Evolutionary conservation across 495 filamentous ascomycete species (phyloP), one percentile per base, ranked within the genome.

Genomic region (Astrothelium subdiscretum): DNA sequence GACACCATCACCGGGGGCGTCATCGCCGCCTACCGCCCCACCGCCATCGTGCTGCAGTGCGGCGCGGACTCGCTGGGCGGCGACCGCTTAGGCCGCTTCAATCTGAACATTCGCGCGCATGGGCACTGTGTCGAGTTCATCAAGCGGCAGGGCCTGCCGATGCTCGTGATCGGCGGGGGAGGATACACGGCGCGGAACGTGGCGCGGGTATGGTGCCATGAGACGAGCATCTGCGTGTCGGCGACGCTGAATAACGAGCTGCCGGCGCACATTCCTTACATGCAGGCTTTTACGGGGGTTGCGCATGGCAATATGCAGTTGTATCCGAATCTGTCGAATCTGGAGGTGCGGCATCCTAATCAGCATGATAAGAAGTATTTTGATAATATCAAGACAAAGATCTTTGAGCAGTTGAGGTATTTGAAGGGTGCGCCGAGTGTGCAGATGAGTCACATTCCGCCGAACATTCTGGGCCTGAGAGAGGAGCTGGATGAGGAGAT

Each of bases 101-200:
- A 97, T 73, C 81, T 98, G 63, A 95, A 96, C 70, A 94, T 97
- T 59, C 82, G 85, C 67, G 92, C 91, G 5, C 94, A 98, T 75
- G 94, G 91, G 43, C 85, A 86, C 64, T 97, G 95, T 75, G 89
- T 97, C 64, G 83, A 84, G 44, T 96, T 85, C 71, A 87, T 89
- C 70, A 96, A 96, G 72, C 83, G 76, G 26, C 81, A 90, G 64
- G 77, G 80, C 20, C 74, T 94, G 0, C 94, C 92, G 27, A 77
- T 97, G 54, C 83, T 98, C 58, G 83, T 98, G 67, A 86, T 97
- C 62, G 94, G 94, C 29, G 94, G 94, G 42, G 94, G 94, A 60
- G 94, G 94, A 13, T 98, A 98, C 76, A 98, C 94, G n/a, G 90
- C 94, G 10, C 84, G 92, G 54, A 98, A 98, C 68, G 94, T 98